Evolutionary conservation across 192 early-diverging fungal genomes (phyloP).

Genomic region (Linnemannia exigua): DNA sequence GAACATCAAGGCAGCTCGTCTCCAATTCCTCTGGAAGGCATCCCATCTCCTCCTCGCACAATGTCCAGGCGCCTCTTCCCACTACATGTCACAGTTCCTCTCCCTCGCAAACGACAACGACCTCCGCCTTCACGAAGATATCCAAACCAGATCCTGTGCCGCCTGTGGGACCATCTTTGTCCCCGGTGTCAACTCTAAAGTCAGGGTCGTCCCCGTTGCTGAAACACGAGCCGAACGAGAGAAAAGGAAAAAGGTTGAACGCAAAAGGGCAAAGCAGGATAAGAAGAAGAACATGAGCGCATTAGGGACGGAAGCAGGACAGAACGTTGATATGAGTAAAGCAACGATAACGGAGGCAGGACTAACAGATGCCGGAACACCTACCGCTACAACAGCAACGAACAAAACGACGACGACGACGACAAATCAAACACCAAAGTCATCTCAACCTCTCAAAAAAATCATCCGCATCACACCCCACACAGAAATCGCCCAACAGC

Average conservation of each 20-base stretch:
- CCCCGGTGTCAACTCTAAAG: slow-evolving; percentile 57
- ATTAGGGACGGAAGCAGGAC: background rate
- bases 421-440: background rate
- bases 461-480: slow-evolving; percentile 31
- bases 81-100: slow-evolving; percentile 64
- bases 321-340: background rate
- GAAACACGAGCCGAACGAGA: slow-evolving; percentile 34
- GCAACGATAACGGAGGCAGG: background rate
- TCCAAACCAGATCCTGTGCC: slow-evolving; percentile 55
- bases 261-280: slow-evolving; percentile 30
- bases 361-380: too few species aligned
- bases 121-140: slow-evolving; percentile 58
- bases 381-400: background rate
- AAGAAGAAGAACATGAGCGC: slow-evolving; percentile 5
- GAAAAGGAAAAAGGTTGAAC: slow-evolving; percentile 21
- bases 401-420: background rate
- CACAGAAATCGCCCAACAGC: slow-evolving; percentile 20
- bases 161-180: slow-evolving; percentile 63
- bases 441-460: slow-evolving; percentile 17
- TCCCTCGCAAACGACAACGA: slow-evolving; percentile 43
- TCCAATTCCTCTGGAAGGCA: slow-evolving; percentile 64
- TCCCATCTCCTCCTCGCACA: slow-evolving; percentile 50
- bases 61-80: slow-evolving; percentile 56
- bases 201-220: slow-evolving; percentile 38
- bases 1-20: slow-evolving; percentile 33